These are phyloP conservation scores for Boeremia exigua DNA, from an alignment of 2,329 filamentous ascomycete species.

Conservation along the genomic window DNA sequence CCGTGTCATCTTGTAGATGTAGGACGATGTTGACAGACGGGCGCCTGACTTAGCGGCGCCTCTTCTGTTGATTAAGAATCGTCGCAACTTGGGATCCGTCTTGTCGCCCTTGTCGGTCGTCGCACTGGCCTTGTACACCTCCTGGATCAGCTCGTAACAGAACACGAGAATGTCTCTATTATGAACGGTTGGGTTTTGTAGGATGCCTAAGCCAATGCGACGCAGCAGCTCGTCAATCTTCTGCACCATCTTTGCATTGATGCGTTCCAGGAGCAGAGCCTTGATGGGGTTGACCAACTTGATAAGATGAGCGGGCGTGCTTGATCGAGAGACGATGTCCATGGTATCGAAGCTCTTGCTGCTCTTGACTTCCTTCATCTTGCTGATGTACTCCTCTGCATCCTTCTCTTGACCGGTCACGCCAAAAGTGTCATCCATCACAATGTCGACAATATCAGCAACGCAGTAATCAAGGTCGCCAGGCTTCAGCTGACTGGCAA, in stretches of 20 bases:
- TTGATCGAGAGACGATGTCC: conserved; percentile 85
- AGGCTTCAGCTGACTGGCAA: conserved; percentile 73
- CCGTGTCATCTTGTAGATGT: conserved; percentile 84
- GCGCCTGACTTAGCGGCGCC: conserved; percentile 76
- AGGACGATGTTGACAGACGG: conserved; percentile 74
- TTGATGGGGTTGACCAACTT: conserved; percentile 80
- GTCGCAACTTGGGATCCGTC: conserved; percentile 58
- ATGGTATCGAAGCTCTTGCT: conserved; percentile 98
- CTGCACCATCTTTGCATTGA: conserved; percentile 80
- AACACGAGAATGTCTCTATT: conserved; percentile 87
- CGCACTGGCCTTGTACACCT: conserved; percentile 73
- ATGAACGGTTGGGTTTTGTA: conserved; percentile 80
- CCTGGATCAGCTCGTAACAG: conserved; percentile 91
- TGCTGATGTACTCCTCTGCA: conserved; percentile 90
- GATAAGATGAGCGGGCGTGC: conserved; percentile 75
- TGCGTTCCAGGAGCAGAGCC: conserved; percentile 78
- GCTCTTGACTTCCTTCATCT: conserved; percentile 97
- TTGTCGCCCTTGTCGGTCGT: conserved; percentile 43
- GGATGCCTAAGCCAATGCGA: conserved; percentile 80
- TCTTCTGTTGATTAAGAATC: conserved; percentile 79
- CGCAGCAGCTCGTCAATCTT: conserved; percentile 90
- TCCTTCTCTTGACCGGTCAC: conserved; percentile 94
- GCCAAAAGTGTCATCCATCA: conserved; percentile 98
- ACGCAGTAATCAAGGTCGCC: conserved; percentile 92
- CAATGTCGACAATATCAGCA: conserved; percentile 75